Base-by-base conservation (phyloP, 345 rosid species). In the Eucalyptus viminalis region DNA sequence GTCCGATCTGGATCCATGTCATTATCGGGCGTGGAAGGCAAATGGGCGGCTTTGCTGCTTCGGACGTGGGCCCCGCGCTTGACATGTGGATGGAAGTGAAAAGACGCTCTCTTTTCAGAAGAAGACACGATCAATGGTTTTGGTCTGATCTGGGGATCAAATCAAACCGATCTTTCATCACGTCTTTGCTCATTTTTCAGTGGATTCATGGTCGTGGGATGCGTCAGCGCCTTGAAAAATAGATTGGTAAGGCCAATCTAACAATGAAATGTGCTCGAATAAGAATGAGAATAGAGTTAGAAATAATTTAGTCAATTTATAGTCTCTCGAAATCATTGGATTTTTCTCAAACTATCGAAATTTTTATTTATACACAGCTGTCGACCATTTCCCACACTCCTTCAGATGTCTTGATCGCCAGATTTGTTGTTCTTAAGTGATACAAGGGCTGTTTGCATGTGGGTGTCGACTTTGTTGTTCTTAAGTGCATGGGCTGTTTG, bases 361-460 rank as follows among this genome's bases (percentile, higher is more conserved):
- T 22, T 19, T 37, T 76, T 22, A 76, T 9, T 76, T 40, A 4
- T 21, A 76, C 3, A 24, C 15, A 4, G 7, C 7, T 4, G 15
- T 12, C 2, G 27, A 6, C 7, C 85, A 40, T 76, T 76, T 44
- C 13, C 47, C 2, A 21, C 15, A 10, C 24, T 76, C 85, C 27
- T 40, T 40, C 6, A 2, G 8, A 40, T 27, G 2, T 40, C 47
- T 76, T 11, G 29, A 11, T 76, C 1, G 3, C 2, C 8, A 1
- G 9, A 11, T 76, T 21, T 40, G 15, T 24, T 40, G 14, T 9
- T 40, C 83, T 37, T 11, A 44, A 76, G 47, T 4, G 25, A 76
- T 40, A 15, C 29, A 40, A 0, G 9, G 5, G 5, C 11, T 11
- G 5, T 76, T 40, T 37, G 7, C 4, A 76, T 6, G 14, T 11